Percentiles rank a stretch among this genome's conserved stretches.
phyloP scores from a whole-genome alignment of 2,329 filamentous ascomycete species.

The Claviceps maximensis region DNA sequence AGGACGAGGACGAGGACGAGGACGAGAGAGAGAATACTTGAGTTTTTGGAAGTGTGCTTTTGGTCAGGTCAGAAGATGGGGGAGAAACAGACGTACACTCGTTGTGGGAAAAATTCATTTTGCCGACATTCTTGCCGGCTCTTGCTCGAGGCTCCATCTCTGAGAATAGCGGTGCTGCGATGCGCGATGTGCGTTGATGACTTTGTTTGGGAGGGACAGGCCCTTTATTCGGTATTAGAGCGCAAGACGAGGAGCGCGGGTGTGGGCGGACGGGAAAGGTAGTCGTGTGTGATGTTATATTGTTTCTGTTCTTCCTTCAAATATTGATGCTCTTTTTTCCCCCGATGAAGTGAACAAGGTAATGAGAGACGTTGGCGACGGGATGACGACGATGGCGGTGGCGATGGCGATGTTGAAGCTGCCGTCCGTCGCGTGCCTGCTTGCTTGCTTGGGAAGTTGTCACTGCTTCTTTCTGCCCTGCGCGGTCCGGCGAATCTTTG shows the following conservation, averaged over 20 bases:
- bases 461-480: neutral
- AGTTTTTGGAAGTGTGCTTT: neutral
- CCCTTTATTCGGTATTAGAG: neutral
- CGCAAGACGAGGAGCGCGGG: neutral
- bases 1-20: too few relatives aligned
- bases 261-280: neutral
- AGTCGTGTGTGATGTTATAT: neutral
- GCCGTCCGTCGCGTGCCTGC: too few relatives aligned
- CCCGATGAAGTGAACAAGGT: too few relatives aligned
- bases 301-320: neutral
- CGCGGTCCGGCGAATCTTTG: slow-evolving; percentile 22
- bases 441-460: neutral
- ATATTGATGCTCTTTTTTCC: neutral
- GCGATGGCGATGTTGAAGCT: neutral
- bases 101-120: slow-evolving; percentile 64
- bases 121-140: slow-evolving; percentile 66
- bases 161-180: neutral
- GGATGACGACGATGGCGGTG: neutral
- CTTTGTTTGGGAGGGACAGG: slow-evolving; percentile 17
- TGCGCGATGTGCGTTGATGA: slow-evolving; percentile 9
- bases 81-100: slow-evolving; percentile 41
- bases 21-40: neutral
- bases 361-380: too few relatives aligned
- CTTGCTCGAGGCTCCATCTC: slow-evolving; percentile 62
- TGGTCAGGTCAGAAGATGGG: too few relatives aligned